Evolutionary conservation across 179 eudicot species (phyloP), one percentile per base, ranked within the genome.

Genomic region (Nepenthes alata): DNA sequence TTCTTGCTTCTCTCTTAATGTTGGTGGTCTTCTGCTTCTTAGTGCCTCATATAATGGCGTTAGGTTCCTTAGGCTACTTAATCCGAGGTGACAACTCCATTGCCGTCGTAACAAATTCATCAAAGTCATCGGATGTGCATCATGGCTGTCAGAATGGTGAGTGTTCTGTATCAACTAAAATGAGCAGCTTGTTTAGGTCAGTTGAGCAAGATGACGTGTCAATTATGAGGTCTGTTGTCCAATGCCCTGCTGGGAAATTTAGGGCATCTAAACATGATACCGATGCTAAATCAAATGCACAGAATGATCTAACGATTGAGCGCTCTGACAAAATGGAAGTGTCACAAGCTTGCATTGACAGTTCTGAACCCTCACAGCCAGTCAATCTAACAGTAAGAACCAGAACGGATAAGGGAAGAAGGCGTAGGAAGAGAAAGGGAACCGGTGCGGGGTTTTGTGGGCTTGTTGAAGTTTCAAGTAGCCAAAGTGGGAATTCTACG

Each of bases 401-500:
- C 50, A 87, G 79, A 12, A 88, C 81, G 57, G 91, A 82, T 5
- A 85, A 81, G 66, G 79, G 64, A 66, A 79, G 85, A 69, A 70
- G 81, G 53, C 86, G 84, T 35, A 82, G 77, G 82, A 91, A 78
- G 79, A 81, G 75, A 51, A 82, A 65, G 78, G 74, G 67, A 34
- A 63, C 74, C 14, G 76, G 68, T 53, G 58, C 71, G 15, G 85
- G 80, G 38, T 58, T 81, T 52, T n/a, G 61, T 39, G 82, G 84
- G 55, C 69, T 72, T 5, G 63, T 72, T 60, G 97, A 91, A 70
- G 87, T 78, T 72, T 82, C 85, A 58, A 91, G 96, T 70, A 91
- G 97, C 76, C 96, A 91, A 59, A 91, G 97, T 66, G 83, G 95
- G 55, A 89, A 84, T 73, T 91, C 98, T 53, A 82, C 98, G 13